phyloP scores from a whole-genome alignment of 140 eudicot species.

The Oenanthe javanica region DNA sequence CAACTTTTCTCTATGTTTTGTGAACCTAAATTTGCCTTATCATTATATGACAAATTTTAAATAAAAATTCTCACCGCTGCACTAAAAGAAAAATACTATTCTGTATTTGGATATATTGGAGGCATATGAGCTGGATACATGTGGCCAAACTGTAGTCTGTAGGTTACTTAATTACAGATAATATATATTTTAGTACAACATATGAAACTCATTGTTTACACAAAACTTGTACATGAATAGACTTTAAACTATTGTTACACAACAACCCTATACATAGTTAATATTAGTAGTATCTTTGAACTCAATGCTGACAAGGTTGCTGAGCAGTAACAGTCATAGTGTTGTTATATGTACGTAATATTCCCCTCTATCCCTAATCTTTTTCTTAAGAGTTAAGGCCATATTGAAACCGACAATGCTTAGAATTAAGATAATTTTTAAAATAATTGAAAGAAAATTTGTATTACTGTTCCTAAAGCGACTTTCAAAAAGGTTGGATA shows the following conservation, averaged over 20 bases:
- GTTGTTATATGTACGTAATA: not conserved
- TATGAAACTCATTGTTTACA: not conserved
- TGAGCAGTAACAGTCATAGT: slow-evolving; percentile 2
- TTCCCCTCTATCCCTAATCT: not conserved
- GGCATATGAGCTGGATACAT: slow-evolving; percentile 13
- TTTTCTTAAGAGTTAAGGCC: not conserved
- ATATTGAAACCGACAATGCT: slow-evolving; percentile 2
- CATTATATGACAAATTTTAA: not conserved
- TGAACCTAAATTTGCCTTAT: slow-evolving; percentile 7
- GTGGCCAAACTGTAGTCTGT: slow-evolving; percentile 6
- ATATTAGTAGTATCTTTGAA: slow-evolving; percentile 1
- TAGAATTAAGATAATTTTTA: not conserved
- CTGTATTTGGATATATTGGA: not conserved
- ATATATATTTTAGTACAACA: not conserved
- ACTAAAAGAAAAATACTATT: not conserved
- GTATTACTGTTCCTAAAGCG: not conserved
- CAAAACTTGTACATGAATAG: not conserved
- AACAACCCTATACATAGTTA: not conserved
- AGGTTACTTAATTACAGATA: not conserved
- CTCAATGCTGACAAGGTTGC: not conserved
- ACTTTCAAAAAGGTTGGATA: slow-evolving; percentile 4
- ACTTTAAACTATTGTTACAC: not conserved
- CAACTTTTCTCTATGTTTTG: not conserved
- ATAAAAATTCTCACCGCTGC: not conserved
- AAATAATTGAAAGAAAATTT: not conserved